Evolutionary conservation across 2,329 filamentous ascomycete species (phyloP).

Genomic region (Ambrosiella beaveri): DNA sequence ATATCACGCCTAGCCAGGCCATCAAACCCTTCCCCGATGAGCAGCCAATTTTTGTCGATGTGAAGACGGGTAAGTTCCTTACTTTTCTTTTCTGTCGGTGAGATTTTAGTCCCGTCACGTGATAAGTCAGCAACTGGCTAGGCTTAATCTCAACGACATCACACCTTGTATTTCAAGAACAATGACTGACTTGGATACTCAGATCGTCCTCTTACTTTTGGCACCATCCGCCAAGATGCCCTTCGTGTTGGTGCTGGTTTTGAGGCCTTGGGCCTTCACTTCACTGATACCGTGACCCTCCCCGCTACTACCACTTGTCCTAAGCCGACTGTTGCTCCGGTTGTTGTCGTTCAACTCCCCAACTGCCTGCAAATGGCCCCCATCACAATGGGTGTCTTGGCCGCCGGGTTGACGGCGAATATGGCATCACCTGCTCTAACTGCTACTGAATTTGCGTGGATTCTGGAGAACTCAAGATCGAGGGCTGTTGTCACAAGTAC

Average conservation of each 20-base stretch:
- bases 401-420: conserved; percentile 24
- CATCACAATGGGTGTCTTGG: conserved; percentile 22
- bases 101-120: background rate
- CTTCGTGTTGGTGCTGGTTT: conserved; percentile 23
- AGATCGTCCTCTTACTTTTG: conserved; percentile 23
- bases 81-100: background rate
- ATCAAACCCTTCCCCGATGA: conserved; percentile 20
- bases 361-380: conserved; percentile 25
- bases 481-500: conserved; percentile 22
- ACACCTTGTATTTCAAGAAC: no score
- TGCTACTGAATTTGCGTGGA: conserved; percentile 24
- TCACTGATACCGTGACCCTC: conserved; percentile 20
- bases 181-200: no score
- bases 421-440: conserved; percentile 25
- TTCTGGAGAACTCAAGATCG: conserved; percentile 25
- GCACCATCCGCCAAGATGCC: conserved; percentile 20
- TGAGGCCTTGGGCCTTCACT: conserved; percentile 21
- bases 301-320: conserved; percentile 24
- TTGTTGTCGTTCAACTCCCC: conserved; percentile 26
- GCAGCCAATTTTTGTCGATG: conserved; percentile 24
- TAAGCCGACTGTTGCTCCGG: conserved; percentile 23
- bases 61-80: conserved; percentile 21
- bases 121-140: no score
- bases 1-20: conserved; percentile 17
- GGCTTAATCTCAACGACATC: no score